A percentile compares a stretch with the other conserved stretches of the same genome.
Evolutionary conservation across 345 rosid species (phyloP).

Genomic region (Arabis alpina): DNA sequence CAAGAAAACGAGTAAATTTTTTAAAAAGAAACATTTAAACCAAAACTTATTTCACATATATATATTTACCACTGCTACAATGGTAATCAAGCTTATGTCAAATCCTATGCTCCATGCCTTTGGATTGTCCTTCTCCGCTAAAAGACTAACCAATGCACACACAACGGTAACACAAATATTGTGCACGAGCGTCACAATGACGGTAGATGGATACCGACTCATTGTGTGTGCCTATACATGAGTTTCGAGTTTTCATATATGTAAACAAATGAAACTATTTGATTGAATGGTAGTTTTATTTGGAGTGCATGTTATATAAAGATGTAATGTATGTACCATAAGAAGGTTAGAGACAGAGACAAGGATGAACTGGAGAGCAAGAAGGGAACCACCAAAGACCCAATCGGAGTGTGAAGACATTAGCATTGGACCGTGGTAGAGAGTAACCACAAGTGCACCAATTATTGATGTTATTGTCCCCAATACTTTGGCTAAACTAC

Average conservation of each 20-base stretch:
- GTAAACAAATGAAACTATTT: too few species aligned
- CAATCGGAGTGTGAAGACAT: slow-evolving; percentile 46
- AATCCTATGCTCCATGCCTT: slow-evolving; percentile 67
- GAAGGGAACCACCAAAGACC: slow-evolving; percentile 49
- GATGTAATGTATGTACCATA: slow-evolving; percentile 42
- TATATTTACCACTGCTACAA: slow-evolving; percentile 37
- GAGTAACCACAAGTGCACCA: slow-evolving; percentile 50
- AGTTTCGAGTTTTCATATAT: slow-evolving; percentile 7
- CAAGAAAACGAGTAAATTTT: neutral
- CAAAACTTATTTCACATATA: neutral
- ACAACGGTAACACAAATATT: slow-evolving; percentile 56
- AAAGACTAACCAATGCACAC: slow-evolving; percentile 58
- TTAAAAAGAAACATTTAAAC: neutral
- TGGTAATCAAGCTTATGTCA: slow-evolving; percentile 50
- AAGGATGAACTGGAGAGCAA: slow-evolving; percentile 40
- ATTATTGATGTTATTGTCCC: slow-evolving; percentile 50
- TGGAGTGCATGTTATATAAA: neutral
- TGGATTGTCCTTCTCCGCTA: slow-evolving; percentile 50
- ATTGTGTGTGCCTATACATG: slow-evolving; percentile 67
- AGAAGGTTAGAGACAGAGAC: slow-evolving; percentile 45
- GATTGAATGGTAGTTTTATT: neutral
- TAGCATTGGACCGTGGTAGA: slow-evolving; percentile 51
- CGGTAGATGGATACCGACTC: slow-evolving; percentile 79
- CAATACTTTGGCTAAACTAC: slow-evolving; percentile 50
- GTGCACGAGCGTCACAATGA: slow-evolving; percentile 70